These are phyloP conservation scores for Leccinum uliginosum DNA, from an alignment of 768 basidiomycete genomes.

Conservation along the genomic window DNA sequence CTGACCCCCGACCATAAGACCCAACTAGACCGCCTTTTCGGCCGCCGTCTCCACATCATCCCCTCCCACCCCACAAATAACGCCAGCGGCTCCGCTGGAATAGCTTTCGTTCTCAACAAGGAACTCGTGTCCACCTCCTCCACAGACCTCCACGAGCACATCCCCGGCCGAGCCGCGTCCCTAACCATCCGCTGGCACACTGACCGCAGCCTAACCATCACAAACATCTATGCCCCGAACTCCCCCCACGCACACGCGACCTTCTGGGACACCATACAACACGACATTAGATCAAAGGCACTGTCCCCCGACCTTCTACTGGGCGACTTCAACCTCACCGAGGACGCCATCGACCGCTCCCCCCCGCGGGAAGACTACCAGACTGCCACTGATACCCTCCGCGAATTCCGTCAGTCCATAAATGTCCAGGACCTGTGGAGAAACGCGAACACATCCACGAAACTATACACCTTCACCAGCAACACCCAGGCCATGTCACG, in stretches of 20 bases:
- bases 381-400: conserved; percentile 3
- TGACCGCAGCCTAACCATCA: conserved; percentile 13
- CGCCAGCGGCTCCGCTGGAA: neutral
- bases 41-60: neutral
- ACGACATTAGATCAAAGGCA: too few relatives aligned
- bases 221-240: conserved; percentile 38
- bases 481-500: neutral
- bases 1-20: neutral
- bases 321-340: conserved; percentile 41
- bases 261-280: conserved; percentile 24
- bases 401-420: neutral
- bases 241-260: conserved; percentile 16
- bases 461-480: neutral
- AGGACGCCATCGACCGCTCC: conserved; percentile 35
- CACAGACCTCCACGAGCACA: too few relatives aligned
- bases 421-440: neutral
- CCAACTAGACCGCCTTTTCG: neutral
- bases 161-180: neutral
- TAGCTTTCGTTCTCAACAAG: neutral
- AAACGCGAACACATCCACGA: neutral
- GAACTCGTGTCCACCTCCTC: neutral
- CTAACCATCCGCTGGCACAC: neutral
- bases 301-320: conserved; percentile 29
- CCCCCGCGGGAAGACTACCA: conserved; percentile 23
- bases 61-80: neutral